These are phyloP conservation scores for Dictyostelium firmibasis DNA, from an alignment of 78 protist genomes.

Conservation along the genomic window DNA sequence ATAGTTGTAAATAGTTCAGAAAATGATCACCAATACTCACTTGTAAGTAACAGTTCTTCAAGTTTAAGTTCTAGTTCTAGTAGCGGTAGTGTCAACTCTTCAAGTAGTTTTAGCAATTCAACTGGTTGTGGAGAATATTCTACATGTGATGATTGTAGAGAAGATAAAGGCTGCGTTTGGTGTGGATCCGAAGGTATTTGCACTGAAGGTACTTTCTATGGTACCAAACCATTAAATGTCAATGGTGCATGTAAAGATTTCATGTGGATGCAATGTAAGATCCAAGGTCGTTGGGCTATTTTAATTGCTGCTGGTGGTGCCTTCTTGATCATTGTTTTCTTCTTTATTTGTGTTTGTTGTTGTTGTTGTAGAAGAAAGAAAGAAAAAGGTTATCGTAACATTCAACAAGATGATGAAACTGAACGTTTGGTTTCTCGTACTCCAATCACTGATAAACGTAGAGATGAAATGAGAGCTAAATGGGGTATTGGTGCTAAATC, in stretches of 20 bases:
- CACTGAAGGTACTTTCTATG: constrained; percentile 63
- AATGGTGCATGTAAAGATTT: constrained; percentile 41
- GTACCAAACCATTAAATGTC: constrained; percentile 48
- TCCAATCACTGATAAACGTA: constrained; percentile 46
- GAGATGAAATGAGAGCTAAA: constrained; percentile 41
- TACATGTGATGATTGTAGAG: constrained; percentile 11
- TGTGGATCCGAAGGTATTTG: constrained; percentile 17
- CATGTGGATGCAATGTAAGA: constrained; percentile 71
- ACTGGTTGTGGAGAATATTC: background rate
- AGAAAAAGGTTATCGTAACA: background rate
- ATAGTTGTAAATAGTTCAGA: background rate
- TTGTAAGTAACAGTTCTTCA: background rate
- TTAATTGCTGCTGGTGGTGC: constrained; percentile 52
- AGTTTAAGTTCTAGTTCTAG: too few species aligned
- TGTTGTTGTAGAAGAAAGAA: constrained; percentile 30
- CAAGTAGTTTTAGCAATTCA: background rate
- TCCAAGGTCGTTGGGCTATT: constrained; percentile 49
- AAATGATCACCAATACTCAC: background rate
- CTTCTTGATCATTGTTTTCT: background rate
- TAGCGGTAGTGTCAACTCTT: too few species aligned
- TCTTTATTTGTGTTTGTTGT: constrained; percentile 15
- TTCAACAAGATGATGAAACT: constrained; percentile 49
- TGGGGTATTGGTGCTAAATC: background rate
- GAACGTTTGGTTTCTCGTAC: constrained; percentile 21
- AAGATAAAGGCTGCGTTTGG: constrained; percentile 45